Evolutionary conservation across 306 rosid species (phyloP).

Genomic region (Carpinus fangiana): DNA sequence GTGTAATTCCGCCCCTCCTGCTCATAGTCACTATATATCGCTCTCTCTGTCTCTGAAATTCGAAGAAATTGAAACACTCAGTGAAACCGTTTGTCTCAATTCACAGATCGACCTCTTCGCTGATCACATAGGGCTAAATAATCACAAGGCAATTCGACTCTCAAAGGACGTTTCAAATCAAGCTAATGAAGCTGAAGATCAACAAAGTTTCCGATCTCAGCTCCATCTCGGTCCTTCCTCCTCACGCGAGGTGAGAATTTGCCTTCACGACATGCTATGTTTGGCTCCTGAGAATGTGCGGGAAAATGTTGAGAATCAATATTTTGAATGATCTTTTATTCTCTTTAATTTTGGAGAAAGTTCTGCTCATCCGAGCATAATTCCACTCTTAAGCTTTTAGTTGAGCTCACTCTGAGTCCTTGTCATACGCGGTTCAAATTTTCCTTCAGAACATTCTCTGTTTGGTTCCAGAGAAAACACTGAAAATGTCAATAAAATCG

Average conservation of each 20-base stretch:
- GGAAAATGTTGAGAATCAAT: constrained; percentile 10
- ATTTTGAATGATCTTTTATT: not conserved
- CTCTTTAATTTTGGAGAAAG: not conserved
- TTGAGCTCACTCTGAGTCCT: not conserved
- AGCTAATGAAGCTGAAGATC: constrained; percentile 65
- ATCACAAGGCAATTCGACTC: not conserved
- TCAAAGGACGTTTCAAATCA: not conserved
- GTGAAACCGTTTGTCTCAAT: not conserved
- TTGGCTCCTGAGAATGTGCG: constrained; percentile 2
- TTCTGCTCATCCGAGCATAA: not conserved
- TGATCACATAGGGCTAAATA: too few relatives aligned
- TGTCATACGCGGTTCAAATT: not conserved
- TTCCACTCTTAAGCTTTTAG: not conserved
- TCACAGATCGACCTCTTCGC: constrained; percentile 14
- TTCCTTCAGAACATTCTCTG: too few relatives aligned
- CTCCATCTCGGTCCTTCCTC: constrained; percentile 93
- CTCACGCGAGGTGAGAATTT: constrained; percentile 50
- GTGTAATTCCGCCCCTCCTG: too few relatives aligned
- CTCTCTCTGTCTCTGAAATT: constrained; percentile 13
- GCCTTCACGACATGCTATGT: not conserved
- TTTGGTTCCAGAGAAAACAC: too few relatives aligned
- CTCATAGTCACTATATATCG: not conserved
- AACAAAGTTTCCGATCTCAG: constrained; percentile 86
- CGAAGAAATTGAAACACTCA: constrained; percentile 5
- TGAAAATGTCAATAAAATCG: not conserved